Evolutionary conservation across 2,329 filamentous ascomycete genomes (phyloP).

Genomic region (Ceratocystis variospora): DNA sequence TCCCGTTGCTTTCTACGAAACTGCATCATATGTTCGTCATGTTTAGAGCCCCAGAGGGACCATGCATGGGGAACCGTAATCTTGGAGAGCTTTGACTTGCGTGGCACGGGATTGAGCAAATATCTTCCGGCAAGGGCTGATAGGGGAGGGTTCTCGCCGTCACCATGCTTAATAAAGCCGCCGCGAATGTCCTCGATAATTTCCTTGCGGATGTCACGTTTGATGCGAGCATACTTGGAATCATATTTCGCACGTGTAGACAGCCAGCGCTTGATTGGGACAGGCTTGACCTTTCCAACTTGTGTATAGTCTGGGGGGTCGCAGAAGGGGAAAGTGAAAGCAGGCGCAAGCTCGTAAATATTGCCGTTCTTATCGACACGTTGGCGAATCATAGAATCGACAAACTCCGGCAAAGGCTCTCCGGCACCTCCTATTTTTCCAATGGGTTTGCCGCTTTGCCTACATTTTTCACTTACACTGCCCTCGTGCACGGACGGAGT

Average conservation of each 20-base stretch:
- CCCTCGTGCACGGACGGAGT: conserved; percentile 32
- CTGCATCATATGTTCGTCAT: conserved; percentile 62
- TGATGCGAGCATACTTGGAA: conserved; percentile 52
- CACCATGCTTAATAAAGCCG: conserved; percentile 56
- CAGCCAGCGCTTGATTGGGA: conserved; percentile 73
- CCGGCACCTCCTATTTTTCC: conserved; percentile 62
- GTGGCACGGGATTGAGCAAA: conserved; percentile 26
- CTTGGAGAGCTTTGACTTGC: conserved; percentile 17
- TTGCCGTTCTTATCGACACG: conserved; percentile 65
- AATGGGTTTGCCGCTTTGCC: conserved; percentile 21
- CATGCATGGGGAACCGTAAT: conserved; percentile 32
- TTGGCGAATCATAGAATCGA: conserved; percentile 83
- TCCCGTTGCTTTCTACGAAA: conserved; percentile 40
- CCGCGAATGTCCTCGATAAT: conserved; percentile 57
- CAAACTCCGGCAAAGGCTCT: conserved; percentile 66
- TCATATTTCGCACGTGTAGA: conserved; percentile 61
- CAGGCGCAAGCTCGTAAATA: conserved; percentile 52
- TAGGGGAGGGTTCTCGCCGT: conserved; percentile 66
- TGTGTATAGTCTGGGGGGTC: conserved; percentile 31
- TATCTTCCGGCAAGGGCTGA: conserved; percentile 66
- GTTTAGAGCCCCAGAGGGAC: conserved; percentile 77
- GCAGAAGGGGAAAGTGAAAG: conserved; percentile 51
- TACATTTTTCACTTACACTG: conserved; percentile 21
- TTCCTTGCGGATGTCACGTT: conserved; percentile 57
- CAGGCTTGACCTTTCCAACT: conserved; percentile 67